These are phyloP conservation scores for Kwoniella mangroviensis DNA, from an alignment of 768 basidiomycete genomes.

Conservation along the genomic window DNA sequence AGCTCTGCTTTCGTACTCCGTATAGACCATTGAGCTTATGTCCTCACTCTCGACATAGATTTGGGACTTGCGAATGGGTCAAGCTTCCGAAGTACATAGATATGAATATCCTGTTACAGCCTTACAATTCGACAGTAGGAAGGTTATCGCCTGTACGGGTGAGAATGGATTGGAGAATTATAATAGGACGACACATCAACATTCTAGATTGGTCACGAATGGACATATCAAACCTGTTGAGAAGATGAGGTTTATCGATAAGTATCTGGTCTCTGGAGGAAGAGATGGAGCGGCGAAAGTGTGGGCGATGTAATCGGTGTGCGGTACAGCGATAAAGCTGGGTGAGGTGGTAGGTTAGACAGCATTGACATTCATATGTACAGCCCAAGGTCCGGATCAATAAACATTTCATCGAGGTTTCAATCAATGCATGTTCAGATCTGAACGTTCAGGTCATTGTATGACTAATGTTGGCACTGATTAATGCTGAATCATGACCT, in stretches of 20 bases:
- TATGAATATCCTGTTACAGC: conserved; percentile 89
- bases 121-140: conserved; percentile 92
- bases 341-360: neutral
- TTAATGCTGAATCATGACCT: too few relatives aligned
- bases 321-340: neutral
- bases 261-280: conserved; percentile 88
- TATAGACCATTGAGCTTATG: neutral
- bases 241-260: conserved; percentile 91
- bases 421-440: neutral
- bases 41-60: conserved; percentile 63
- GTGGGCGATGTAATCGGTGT: conserved; percentile 76
- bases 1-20: neutral
- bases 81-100: conserved; percentile 82
- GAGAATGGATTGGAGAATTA: conserved; percentile 94
- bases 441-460: too few relatives aligned
- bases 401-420: neutral
- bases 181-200: conserved; percentile 90
- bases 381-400: neutral
- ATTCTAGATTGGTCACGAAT: conserved; percentile 80
- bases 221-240: conserved; percentile 92
- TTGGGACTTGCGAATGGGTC: conserved; percentile 93
- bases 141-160: conserved; percentile 87
- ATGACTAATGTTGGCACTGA: too few relatives aligned
- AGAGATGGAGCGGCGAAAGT: conserved; percentile 85
- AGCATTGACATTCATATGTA: conserved; percentile 6